phyloP scores from a whole-genome alignment of 2,329 filamentous ascomycete species.

The Drechmeria coniospora region DNA sequence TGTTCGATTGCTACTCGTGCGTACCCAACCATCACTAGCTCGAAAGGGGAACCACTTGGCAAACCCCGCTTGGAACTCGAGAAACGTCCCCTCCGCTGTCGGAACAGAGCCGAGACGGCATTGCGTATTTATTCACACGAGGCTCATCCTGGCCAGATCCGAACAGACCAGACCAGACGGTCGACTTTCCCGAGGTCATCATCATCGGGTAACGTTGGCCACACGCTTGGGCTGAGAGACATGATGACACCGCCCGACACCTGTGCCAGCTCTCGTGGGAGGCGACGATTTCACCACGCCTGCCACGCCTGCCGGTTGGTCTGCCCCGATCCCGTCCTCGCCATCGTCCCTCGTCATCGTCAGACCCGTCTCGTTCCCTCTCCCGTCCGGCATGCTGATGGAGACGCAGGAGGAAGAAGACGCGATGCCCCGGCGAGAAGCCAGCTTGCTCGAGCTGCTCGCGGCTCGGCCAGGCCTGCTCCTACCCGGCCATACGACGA shows the following conservation, averaged over 20 bases:
- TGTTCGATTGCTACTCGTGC: too few relatives aligned
- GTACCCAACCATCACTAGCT: too few relatives aligned
- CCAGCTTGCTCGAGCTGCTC: constrained; percentile 34
- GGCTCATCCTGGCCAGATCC: too few relatives aligned
- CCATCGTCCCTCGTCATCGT: not conserved
- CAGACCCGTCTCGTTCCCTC: not conserved
- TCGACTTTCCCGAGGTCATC: too few relatives aligned
- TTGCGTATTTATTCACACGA: too few relatives aligned
- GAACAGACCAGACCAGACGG: too few relatives aligned
- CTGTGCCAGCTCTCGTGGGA: constrained; percentile 14
- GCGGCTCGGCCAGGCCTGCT: constrained; percentile 30
- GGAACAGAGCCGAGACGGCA: too few relatives aligned
- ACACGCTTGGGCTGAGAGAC: not conserved
- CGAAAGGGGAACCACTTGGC: too few relatives aligned
- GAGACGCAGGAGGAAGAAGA: constrained; percentile 28
- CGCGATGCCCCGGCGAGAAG: constrained; percentile 34
- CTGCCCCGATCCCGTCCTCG: not conserved
- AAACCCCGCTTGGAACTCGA: too few relatives aligned
- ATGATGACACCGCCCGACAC: constrained; percentile 19
- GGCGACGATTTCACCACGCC: constrained; percentile 24
- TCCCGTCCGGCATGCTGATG: constrained; percentile 1
- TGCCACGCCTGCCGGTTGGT: constrained; percentile 32
- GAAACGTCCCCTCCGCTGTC: too few relatives aligned
- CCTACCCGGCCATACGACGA: constrained; percentile 23
- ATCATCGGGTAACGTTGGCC: too few relatives aligned